Conservation (phyloP, 1,139 yeast genomes). For the Yamadazyma kanchanaburiensis region DNA sequence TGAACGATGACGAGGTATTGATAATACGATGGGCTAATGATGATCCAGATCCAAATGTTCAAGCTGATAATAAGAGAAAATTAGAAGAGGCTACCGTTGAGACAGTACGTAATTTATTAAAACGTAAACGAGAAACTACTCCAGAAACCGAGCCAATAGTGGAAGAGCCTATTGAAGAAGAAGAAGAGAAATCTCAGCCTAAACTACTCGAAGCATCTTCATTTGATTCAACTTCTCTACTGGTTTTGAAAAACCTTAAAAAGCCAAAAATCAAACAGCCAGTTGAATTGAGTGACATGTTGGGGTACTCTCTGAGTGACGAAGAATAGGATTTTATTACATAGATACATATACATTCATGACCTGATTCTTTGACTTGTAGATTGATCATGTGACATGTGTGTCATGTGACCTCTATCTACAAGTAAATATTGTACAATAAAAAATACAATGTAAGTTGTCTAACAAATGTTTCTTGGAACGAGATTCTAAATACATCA, state of each 20-base stretch:
- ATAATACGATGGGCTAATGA: constrained; percentile 86
- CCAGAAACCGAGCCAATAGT: constrained; percentile 1
- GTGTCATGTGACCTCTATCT: no score
- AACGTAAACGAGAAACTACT: constrained; percentile 2
- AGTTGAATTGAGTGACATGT: constrained; percentile 2
- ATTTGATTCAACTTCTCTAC: constrained; percentile 9
- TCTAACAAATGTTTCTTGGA: no score
- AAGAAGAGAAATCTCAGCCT: constrained; percentile 1
- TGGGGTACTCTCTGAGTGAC: constrained; percentile 24
- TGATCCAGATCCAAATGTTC: constrained; percentile 77
- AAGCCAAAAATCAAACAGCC: constrained; percentile 6
- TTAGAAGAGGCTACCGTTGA: constrained; percentile 33
- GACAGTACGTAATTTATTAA: constrained; percentile 29
- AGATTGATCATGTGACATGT: no score
- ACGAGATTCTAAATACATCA: no score
- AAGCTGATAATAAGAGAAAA: constrained; percentile 43
- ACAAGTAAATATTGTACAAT: no score
- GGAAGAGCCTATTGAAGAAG: constrained; percentile 6
- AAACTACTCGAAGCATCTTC: constrained; percentile 4
- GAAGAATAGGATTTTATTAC: no score
- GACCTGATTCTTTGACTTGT: no score
- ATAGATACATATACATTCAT: no score
- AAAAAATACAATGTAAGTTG: no score
- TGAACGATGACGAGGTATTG: constrained; percentile 61
- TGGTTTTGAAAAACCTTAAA: no score